Conservation (phyloP, 495 filamentous ascomycete species). For the Chaetomium tenue region DNA sequence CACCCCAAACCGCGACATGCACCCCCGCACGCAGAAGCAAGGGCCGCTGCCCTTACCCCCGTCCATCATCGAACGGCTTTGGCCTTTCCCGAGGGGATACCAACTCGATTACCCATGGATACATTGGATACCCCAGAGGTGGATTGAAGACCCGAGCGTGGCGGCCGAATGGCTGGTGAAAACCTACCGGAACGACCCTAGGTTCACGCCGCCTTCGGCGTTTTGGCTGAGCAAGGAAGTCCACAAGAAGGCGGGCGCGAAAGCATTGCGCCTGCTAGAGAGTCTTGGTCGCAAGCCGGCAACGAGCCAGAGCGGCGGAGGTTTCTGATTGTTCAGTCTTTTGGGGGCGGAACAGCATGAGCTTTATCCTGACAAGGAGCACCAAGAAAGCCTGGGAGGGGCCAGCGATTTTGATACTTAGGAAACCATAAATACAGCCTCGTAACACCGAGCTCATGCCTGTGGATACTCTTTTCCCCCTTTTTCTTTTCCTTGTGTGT, state of each 20-base stretch:
- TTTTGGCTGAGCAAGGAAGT: background rate
- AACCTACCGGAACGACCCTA: background rate
- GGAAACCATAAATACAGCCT: too few relatives aligned
- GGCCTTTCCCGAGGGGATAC: background rate
- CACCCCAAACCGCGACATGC: background rate
- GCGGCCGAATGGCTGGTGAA: constrained; percentile 3
- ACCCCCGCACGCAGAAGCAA: background rate
- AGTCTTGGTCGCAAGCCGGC: constrained; percentile 5
- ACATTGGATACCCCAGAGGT: background rate
- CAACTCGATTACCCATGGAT: background rate
- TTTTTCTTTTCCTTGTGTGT: background rate
- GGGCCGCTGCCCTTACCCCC: background rate
- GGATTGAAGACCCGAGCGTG: background rate
- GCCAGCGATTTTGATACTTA: too few relatives aligned
- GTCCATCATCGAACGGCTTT: background rate
- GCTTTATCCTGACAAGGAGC: too few relatives aligned
- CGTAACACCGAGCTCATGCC: background rate
- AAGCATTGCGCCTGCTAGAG: background rate
- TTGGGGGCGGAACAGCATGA: too few relatives aligned
- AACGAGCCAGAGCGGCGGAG: too few relatives aligned
- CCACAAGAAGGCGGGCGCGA: background rate
- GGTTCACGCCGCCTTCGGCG: background rate
- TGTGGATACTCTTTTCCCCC: background rate
- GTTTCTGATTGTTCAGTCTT: too few relatives aligned
- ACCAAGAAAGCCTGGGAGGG: too few relatives aligned